phyloP scores from a whole-genome alignment of 345 rosid species.

The Erodium maritimum region DNA sequence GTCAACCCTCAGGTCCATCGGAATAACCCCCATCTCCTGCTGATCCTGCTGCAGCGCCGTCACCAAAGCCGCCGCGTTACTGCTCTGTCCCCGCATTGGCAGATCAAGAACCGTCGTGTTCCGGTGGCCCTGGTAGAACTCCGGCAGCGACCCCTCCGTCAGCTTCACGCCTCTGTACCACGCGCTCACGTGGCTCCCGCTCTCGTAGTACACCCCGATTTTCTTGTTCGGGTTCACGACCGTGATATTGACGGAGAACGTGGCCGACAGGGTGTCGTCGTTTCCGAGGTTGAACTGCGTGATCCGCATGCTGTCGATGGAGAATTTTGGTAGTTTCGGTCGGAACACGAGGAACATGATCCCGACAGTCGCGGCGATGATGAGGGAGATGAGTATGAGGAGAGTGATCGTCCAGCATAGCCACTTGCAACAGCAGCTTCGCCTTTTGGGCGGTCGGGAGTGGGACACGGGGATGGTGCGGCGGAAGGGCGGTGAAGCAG shows the following conservation, averaged over 20 bases:
- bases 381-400: slow-evolving; percentile 32
- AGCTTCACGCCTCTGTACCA: slow-evolving; percentile 39
- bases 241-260: slow-evolving; percentile 50
- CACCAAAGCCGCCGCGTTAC: slow-evolving; percentile 35
- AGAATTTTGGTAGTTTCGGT: slow-evolving; percentile 62
- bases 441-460: slow-evolving; percentile 34
- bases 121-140: slow-evolving; percentile 80
- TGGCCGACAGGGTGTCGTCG: slow-evolving; percentile 39
- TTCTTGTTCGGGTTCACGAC: slow-evolving; percentile 65
- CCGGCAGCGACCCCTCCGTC: slow-evolving; percentile 64
- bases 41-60: slow-evolving; percentile 28
- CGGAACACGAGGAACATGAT: slow-evolving; percentile 56
- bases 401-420: slow-evolving; percentile 52
- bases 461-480: slow-evolving; percentile 27
- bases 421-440: slow-evolving; percentile 44
- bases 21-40: slow-evolving; percentile 38
- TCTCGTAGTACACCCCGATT: slow-evolving; percentile 70
- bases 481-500: slow-evolving; percentile 17
- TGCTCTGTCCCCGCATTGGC: slow-evolving; percentile 39
- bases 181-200: slow-evolving; percentile 58
- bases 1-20: slow-evolving; percentile 46
- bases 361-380: slow-evolving; percentile 31
- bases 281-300: slow-evolving; percentile 33
- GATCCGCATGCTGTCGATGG: slow-evolving; percentile 42
- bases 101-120: slow-evolving; percentile 56